Base-by-base conservation (phyloP, 306 rosid genomes). In the Pueraria montana region DNA sequence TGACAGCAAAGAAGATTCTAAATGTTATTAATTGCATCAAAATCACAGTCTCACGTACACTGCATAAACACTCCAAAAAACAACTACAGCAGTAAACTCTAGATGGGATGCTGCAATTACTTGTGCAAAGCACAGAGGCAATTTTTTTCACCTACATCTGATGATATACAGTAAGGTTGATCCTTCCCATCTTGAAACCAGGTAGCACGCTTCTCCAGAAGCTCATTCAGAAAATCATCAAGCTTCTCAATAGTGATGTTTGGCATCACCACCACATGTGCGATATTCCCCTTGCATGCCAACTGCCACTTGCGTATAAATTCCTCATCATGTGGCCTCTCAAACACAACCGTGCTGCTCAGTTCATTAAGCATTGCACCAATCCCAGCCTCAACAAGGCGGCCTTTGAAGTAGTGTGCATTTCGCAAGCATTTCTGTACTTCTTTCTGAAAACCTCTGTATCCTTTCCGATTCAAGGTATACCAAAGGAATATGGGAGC, bases 401-500 rank as follows among this genome's bases (percentile, higher is more conserved):
- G 75, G 52, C 83, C 91, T 68, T 83, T 88, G 81, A 88, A 62
- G 83, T 88, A 88, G 74, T 86, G 86, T 32, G 91, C 89, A 67
- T 88, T 88, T 24, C 91, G 63, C 84, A 88, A 68, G 87, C 91
- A 88, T 69, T 74, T 88, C 74, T 88, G 91, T 8, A 88, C 91
- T 77, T 88, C 91, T 86, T 88, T 88, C 86, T 88, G 89, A 30
- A 88, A 88, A 72, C 91, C 91, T 74, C 75, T 78, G 76, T 88
- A 88, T 80, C 91, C 91, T 78, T 88, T 88, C 32, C 84, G 82
- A 87, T 88, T 88, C 61, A 88, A 78, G 75, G 91, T 88, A 79
- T 86, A 88, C 91, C 91, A 88, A 73, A 88, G 91, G 80, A 88
- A 88, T 58, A 88, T 88, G 83, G 91, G 91, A 80, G 91, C 91